Conservation (phyloP, 2,329 filamentous ascomycete genomes). For the Aureobasidium sp. region DNA sequence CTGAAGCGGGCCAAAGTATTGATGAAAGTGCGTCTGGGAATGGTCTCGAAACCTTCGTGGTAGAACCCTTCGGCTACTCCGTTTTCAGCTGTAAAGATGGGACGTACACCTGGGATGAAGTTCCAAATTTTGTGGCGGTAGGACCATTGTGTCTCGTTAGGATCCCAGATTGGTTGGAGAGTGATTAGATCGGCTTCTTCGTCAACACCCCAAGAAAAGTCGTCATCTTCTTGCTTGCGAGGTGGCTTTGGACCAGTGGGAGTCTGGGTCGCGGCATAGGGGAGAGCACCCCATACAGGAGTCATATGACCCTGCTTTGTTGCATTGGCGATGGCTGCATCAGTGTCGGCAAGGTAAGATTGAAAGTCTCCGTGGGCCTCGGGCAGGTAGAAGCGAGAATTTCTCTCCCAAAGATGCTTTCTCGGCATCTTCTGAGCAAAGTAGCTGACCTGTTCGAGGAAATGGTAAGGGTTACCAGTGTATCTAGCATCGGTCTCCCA, state of each 20-base stretch:
- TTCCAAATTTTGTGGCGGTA: conserved; percentile 57
- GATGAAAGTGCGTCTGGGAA: conserved; percentile 84
- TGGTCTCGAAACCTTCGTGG: conserved; percentile 50
- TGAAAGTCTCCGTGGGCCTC: conserved; percentile 56
- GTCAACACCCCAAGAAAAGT: conserved; percentile 86
- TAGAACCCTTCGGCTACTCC: conserved; percentile 62
- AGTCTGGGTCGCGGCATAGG: conserved; percentile 75
- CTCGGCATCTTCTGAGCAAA: conserved; percentile 62
- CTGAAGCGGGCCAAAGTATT: conserved; percentile 91
- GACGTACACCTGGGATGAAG: conserved; percentile 62
- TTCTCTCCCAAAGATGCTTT: conserved; percentile 66
- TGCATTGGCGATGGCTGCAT: conserved; percentile 44
- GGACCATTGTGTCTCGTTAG: conserved; percentile 84
- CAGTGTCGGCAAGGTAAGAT: conserved; percentile 48
- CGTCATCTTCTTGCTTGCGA: conserved; percentile 78
- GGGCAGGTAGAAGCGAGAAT: conserved; percentile 63
- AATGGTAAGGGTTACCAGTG: conserved; percentile 84
- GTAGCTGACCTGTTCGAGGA: conserved; percentile 69
- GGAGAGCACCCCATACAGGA: conserved; percentile 86
- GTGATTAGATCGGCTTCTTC: conserved; percentile 95
- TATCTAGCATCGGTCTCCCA: conserved; percentile 88
- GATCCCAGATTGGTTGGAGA: conserved; percentile 92
- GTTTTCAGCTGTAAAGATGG: conserved; percentile 90
- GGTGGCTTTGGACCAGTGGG: conserved; percentile 82
- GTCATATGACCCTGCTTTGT: conserved; percentile 48